phyloP scores from a whole-genome alignment of 2,329 filamentous ascomycete species.

The Diaporthe helianthi region DNA sequence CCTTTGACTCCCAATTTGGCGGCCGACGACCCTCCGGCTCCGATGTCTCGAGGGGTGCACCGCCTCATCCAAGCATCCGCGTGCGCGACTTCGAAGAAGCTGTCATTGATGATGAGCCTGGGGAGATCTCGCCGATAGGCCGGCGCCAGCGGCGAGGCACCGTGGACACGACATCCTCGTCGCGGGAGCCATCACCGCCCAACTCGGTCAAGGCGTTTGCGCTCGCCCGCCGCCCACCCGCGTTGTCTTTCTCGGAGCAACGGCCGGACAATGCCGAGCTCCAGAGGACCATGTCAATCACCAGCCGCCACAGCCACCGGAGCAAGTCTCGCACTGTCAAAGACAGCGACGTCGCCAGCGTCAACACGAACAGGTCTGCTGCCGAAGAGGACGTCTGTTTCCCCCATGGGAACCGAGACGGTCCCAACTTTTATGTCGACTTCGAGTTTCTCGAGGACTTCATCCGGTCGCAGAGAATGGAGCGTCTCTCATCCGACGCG shows the following conservation, averaged over 20 bases:
- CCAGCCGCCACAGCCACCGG: conserved; percentile 66
- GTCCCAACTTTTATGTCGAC: conserved; percentile 84
- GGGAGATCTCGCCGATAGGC: conserved; percentile 50
- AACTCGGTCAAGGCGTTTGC: conserved; percentile 99
- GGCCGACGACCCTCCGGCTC: conserved; percentile 47
- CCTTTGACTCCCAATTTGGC: conserved; percentile 74
- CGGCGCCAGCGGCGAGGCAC: conserved; percentile 61
- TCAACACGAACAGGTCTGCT: conserved; percentile 72
- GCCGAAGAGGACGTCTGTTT: conserved; percentile 88
- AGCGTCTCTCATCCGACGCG: conserved; percentile 48
- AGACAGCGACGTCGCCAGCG: conserved; percentile 63
- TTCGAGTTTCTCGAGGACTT: conserved; percentile 96
- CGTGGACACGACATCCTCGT: conserved; percentile 62
- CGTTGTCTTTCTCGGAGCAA: conserved; percentile 62
- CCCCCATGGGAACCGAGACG: conserved; percentile 70
- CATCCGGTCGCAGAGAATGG: conserved; percentile 59
- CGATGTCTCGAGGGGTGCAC: conserved; percentile 46
- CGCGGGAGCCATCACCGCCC: conserved; percentile 80
- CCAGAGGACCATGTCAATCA: conserved; percentile 74
- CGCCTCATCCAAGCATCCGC: conserved; percentile 52
- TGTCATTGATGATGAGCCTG: conserved; percentile 76
- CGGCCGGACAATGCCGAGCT: conserved; percentile 56
- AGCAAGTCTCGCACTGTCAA: conserved; percentile 67
- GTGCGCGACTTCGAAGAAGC: conserved; percentile 89
- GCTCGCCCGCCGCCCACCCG: conserved; percentile 83